phyloP scores from a whole-genome alignment of 257 asterid species.

The Fraxinus quadrangulata region DNA sequence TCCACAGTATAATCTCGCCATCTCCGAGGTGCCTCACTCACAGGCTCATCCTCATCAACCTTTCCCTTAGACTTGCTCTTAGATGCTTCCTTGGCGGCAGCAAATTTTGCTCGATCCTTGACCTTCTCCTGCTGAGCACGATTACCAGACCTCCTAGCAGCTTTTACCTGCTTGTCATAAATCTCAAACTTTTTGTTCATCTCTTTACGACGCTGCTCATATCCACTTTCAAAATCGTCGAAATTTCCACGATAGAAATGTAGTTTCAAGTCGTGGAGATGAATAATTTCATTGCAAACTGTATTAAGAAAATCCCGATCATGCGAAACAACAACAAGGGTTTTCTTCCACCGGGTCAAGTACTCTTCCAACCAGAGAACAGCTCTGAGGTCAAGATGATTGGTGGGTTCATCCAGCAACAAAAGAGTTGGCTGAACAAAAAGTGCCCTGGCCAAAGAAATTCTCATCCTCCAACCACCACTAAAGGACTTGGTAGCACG shows the following conservation, averaged over 20 bases:
- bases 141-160: conserved; percentile 64
- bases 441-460: conserved; percentile 70
- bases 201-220: conserved; percentile 67
- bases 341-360: conserved; percentile 74
- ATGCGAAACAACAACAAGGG: conserved; percentile 69
- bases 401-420: conserved; percentile 72
- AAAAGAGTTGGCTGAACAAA: conserved; percentile 73
- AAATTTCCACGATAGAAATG: conserved; percentile 66
- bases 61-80: conserved; percentile 53
- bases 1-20: conserved; percentile 75
- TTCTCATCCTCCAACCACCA: conserved; percentile 88
- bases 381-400: conserved; percentile 76
- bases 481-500: conserved; percentile 66
- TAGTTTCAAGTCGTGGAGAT: conserved; percentile 63
- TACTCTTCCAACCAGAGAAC: conserved; percentile 75
- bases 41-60: conserved; percentile 60
- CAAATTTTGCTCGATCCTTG: conserved; percentile 59
- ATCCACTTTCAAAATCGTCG: conserved; percentile 58
- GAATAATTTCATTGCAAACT: conserved; percentile 62
- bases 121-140: conserved; percentile 66
- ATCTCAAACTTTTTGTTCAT: conserved; percentile 60
- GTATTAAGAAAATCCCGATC: conserved; percentile 68
- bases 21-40: conserved; percentile 57
- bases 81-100: conserved; percentile 56
- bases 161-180: conserved; percentile 54